Evolutionary conservation across 1,284 basidiomycete genomes (phyloP).

Genomic region (Schizophyllum amplum): DNA sequence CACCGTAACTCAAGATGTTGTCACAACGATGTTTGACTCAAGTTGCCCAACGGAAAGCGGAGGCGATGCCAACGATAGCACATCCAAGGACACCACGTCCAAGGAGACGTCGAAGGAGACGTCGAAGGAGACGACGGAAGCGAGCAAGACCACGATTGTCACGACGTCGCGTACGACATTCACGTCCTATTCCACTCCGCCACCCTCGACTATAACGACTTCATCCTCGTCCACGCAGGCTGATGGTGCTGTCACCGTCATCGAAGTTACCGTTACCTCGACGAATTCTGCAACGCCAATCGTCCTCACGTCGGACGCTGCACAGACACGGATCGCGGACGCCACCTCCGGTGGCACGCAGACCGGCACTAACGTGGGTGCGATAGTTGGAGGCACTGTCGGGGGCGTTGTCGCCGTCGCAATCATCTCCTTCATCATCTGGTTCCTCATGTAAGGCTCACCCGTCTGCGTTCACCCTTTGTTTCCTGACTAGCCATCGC

Average conservation of each 20-base stretch:
- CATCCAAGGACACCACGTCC: background rate
- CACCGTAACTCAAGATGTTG: conserved; percentile 18
- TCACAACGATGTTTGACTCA: conserved; percentile 24
- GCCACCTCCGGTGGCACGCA: conserved; percentile 11
- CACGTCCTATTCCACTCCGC: conserved; percentile 7
- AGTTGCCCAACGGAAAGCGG: background rate
- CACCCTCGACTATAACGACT: conserved; percentile 14
- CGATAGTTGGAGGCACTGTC: conserved; percentile 45
- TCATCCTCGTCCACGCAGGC: conserved; percentile 21
- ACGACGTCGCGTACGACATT: background rate
- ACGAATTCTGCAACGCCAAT: conserved; percentile 15
- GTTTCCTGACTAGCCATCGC: conserved; percentile 7
- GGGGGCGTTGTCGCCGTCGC: conserved; percentile 43
- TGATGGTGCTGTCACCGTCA: conserved; percentile 25
- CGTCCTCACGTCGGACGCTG: conserved; percentile 11
- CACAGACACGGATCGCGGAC: conserved; percentile 12
- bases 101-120: background rate
- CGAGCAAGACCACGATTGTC: background rate
- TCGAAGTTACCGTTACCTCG: conserved; percentile 22
- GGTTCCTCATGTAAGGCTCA: conserved; percentile 39
- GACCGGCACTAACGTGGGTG: conserved; percentile 22
- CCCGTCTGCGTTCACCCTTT: conserved; percentile 5
- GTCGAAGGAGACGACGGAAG: background rate
- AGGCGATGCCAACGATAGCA: too few relatives aligned
- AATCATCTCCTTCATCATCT: conserved; percentile 32